Evolutionary conservation across 1,284 basidiomycete genomes (phyloP).

Genomic region (Mycosarcoma maydis): DNA sequence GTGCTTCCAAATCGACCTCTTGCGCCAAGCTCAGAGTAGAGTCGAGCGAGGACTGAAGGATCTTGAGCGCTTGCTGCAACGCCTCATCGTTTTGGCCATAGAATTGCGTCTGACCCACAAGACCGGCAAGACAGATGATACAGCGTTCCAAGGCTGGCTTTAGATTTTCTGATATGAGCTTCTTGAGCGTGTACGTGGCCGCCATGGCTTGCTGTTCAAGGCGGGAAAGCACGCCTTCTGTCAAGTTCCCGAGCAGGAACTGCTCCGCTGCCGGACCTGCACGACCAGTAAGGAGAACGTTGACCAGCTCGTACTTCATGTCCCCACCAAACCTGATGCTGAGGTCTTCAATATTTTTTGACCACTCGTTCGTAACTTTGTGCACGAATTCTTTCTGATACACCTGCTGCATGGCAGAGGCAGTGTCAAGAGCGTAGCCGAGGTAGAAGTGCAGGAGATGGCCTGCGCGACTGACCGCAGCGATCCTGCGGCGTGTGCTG

Average conservation of each 20-base stretch:
- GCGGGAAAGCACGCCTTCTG: slow-evolving; percentile 46
- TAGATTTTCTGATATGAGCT: slow-evolving; percentile 14
- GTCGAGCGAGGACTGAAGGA: slow-evolving; percentile 15
- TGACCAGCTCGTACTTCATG: slow-evolving; percentile 50
- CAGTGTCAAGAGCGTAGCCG: slow-evolving; percentile 45
- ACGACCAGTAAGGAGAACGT: slow-evolving; percentile 45
- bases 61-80: slow-evolving; percentile 1
- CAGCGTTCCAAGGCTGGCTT: slow-evolving; percentile 31
- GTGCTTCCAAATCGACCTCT: slow-evolving; percentile 31
- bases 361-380: slow-evolving; percentile 48
- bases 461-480: slow-evolving; percentile 21
- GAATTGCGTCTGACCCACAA: slow-evolving; percentile 19
- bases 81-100: slow-evolving; percentile 6
- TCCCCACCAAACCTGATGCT: slow-evolving; percentile 47
- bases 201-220: slow-evolving; percentile 33
- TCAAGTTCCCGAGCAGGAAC: slow-evolving; percentile 50
- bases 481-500: slow-evolving; percentile 5
- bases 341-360: slow-evolving; percentile 37
- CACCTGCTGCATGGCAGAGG: slow-evolving; percentile 27
- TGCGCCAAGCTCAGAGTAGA: slow-evolving; percentile 25
- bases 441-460: slow-evolving; percentile 43
- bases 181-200: slow-evolving; percentile 30
- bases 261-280: slow-evolving; percentile 52
- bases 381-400: slow-evolving; percentile 24
- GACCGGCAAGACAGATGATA: slow-evolving; percentile 16